Base-by-base conservation (phyloP, 129 eudicot genomes). In the Tanacetum coccineum region DNA sequence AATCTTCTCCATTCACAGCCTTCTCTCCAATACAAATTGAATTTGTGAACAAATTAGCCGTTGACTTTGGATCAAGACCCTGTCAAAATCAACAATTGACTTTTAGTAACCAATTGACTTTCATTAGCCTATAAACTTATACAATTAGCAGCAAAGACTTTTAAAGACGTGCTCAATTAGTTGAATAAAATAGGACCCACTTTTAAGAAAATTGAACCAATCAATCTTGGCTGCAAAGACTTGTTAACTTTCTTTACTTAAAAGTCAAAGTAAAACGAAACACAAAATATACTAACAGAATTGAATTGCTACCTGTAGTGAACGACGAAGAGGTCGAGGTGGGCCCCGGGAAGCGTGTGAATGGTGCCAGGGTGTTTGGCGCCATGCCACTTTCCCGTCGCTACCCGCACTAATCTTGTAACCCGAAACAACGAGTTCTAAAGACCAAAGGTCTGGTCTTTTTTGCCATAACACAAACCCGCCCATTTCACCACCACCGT, bases 391-490 rank as follows among this genome's bases (percentile, higher is more conserved):
- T 76, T 88, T 87, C 8, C 98, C 98, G 69, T 92, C 91, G 64
- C 98, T 88, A 0, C 98, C 98, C 13, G 96, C 96, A 69, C 86
- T 84, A 56, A 92, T 84, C 82, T 92, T 92, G 56, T 67, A 86
- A 1, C 95, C 98, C 1, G 95, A 83, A 70, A 92, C 89, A 76
- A 92, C 86, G 59, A 92, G 67, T 76, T 92, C 98, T 62, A 92
- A 78, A 59, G 89, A 86, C 98, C 98, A 92, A 22, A 92, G 77
- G 46, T 92, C 96, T 0, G 98, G 95, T 73, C 79, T 71, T 60
- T 86, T 92, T 67, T 92, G 98, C 98, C 98, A 92, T 79, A 92
- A 42, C 61, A 88, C 95, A 74, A 92, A 92, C 59, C 96, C 98
- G 54, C 98, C 96, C 71, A 84, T 74, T 66, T 88, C 96, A 51